Base-by-base conservation (phyloP, 2,329 filamentous ascomycete genomes). In the Xylaria sp. region DNA sequence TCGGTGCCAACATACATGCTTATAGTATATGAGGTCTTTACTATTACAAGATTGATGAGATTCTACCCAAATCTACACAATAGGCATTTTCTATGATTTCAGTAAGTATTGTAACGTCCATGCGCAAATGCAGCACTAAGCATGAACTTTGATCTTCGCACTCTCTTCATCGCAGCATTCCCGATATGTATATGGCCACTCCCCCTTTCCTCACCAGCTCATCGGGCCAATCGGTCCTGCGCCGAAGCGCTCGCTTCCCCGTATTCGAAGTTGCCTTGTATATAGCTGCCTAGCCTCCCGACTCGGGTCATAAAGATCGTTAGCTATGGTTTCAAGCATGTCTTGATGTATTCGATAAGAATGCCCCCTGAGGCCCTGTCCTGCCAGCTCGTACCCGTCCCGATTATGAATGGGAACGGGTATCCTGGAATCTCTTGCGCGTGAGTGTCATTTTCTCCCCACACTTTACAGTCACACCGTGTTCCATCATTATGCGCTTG, bases 91-190 rank as follows among this genome's bases (percentile, higher is more conserved):
- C 5, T 17, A n/a, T n/a, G 5, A 29, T 31, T 27, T 29, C 13
- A 7, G 25, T 49, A 15, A n/a, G 36, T 15, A 38, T 15, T 29
- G 17, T 27, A 13, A 53, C 1, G 2, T 15, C 13, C 2, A 53
- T 13, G 10, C 10, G 10, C n/a, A 33, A 36, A 6, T 20, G 6
- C 36, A 3, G 15, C 20, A 6, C 22, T 9, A 2, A n/a, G 6
- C 6, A 29, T 36, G 36, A 29, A 11, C 36, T 29, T 47, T 17
- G 36, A 31, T 45, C 27, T 61, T 61, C 29, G 20, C 15, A 27
- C n/a, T n/a, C 57, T 9, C 65, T 65, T 39, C 67, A 53, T 65
- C 67, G 68, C 20, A 69, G 49, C 67, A 69, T 69, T 5, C 53
- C 67, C 65, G 61, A 69, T 5, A 27, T 67, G 25, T 61, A 59